These are phyloP conservation scores for Cicer pinnatifidum DNA, from an alignment of 306 rosid species.

Conservation along the genomic window DNA sequence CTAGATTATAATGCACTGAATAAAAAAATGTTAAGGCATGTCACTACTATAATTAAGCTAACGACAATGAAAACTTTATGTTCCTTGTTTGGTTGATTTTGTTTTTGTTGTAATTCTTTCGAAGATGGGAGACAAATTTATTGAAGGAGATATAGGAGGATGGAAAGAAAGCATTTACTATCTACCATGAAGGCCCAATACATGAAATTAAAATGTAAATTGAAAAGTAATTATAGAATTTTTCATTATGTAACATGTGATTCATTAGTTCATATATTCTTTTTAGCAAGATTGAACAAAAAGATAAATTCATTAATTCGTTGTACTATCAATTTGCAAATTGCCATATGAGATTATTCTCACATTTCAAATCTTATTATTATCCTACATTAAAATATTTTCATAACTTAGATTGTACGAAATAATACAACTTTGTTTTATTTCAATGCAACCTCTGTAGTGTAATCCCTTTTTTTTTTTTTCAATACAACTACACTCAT, in stretches of 20 bases:
- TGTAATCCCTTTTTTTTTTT: too few species aligned
- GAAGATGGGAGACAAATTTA: constrained; percentile 55
- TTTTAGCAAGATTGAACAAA: too few species aligned
- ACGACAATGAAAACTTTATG: not conserved
- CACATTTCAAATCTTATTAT: not conserved
- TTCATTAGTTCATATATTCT: not conserved
- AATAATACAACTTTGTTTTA: too few species aligned
- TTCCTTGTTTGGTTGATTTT: constrained; percentile 13
- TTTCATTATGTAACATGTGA: not conserved
- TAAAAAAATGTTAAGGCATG: not conserved
- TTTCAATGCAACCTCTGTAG: too few species aligned
- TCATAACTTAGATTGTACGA: too few species aligned
- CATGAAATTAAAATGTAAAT: too few species aligned
- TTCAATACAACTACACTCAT: too few species aligned
- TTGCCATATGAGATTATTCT: not conserved
- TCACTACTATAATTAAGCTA: too few species aligned
- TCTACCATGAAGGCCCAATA: not conserved
- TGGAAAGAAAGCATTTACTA: constrained; percentile 64
- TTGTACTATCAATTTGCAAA: constrained; percentile 13
- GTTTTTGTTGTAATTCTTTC: constrained; percentile 39
- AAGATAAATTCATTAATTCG: not conserved
- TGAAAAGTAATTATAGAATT: too few species aligned
- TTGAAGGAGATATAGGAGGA: constrained; percentile 63
- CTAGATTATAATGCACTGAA: too few species aligned
- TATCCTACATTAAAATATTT: not conserved